These are phyloP conservation scores for Helminthosporium solani DNA, from an alignment of 2,329 filamentous ascomycete genomes.

Conservation along the genomic window DNA sequence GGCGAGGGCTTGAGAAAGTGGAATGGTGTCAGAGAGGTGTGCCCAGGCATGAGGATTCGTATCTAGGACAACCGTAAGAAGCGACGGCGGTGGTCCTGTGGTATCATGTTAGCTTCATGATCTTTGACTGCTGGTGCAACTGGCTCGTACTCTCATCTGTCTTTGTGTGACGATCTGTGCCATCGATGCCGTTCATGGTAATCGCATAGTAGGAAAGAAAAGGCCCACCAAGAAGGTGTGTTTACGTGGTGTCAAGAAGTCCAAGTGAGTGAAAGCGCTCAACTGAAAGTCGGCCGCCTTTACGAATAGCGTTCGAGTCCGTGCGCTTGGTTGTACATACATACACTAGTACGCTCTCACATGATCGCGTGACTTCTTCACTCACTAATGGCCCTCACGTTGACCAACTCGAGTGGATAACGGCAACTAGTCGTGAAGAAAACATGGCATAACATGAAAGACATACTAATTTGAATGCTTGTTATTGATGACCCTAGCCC, in stretches of 20 bases:
- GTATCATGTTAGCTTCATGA: slow-evolving; percentile 10
- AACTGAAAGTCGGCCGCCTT: background rate
- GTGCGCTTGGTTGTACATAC: slow-evolving; percentile 2
- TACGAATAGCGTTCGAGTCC: slow-evolving; percentile 3
- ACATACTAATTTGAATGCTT: no score
- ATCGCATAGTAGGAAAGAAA: background rate
- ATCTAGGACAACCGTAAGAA: slow-evolving; percentile 89
- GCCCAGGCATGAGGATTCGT: slow-evolving; percentile 96
- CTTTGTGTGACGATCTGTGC: slow-evolving; percentile 49
- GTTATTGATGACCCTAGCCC: no score
- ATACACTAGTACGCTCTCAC: slow-evolving; percentile 1
- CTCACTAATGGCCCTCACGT: no score
- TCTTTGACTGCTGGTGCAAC: background rate
- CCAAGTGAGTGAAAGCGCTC: background rate
- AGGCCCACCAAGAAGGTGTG: background rate
- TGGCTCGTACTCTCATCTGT: slow-evolving; percentile 33
- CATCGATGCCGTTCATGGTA: slow-evolving; percentile 66
- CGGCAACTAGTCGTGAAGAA: no score
- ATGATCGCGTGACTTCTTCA: slow-evolving; percentile 5
- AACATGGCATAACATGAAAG: no score
- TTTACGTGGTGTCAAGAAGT: background rate
- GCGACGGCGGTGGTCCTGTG: slow-evolving; percentile 66
- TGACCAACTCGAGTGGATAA: no score
- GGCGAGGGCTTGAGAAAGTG: slow-evolving; percentile 80
- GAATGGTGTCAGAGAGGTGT: slow-evolving; percentile 69